Evolutionary conservation across 495 filamentous ascomycete species (phyloP).

Genomic region (Hypoxylon lienhwacheense): DNA sequence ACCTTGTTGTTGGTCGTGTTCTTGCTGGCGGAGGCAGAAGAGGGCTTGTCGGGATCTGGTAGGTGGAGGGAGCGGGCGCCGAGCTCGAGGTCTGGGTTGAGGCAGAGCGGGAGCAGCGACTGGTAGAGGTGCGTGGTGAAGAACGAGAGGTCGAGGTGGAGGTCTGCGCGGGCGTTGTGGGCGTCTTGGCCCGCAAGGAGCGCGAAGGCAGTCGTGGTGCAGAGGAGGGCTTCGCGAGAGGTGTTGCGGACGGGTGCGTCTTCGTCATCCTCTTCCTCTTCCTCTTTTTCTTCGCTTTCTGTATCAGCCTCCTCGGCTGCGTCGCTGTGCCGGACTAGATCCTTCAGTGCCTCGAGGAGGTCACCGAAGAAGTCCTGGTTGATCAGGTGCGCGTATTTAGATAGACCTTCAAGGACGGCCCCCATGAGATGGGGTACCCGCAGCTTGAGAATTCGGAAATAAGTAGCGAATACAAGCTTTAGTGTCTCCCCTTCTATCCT

Average conservation of each 20-base stretch:
- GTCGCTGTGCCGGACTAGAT: conserved; percentile 75
- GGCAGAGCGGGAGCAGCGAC: conserved; percentile 70
- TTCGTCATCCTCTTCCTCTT: conserved; percentile 47
- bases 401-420: conserved; percentile 87
- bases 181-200: conserved; percentile 89
- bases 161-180: conserved; percentile 58
- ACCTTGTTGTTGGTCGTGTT: conserved; percentile 61
- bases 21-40: conserved; percentile 31
- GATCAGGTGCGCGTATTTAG: conserved; percentile 88
- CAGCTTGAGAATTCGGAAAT: conserved; percentile 90
- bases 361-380: conserved; percentile 99
- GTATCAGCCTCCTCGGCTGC: conserved; percentile 46
- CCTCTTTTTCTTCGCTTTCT: conserved; percentile 44
- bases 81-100: conserved; percentile 84
- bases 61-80: conserved; percentile 79
- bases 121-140: conserved; percentile 93
- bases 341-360: conserved; percentile 88
- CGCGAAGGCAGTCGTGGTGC: conserved; percentile 88
- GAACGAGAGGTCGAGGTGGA: conserved; percentile 89
- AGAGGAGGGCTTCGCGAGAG: conserved; percentile 86
- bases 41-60: conserved; percentile 65
- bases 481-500: conserved; percentile 90
- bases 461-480: conserved; percentile 91
- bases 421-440: conserved; percentile 83
- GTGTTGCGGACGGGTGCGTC: conserved; percentile 60